Evolutionary conservation across 352 stramenopile genomes (phyloP).

Genomic region (Globisporangium nunn): DNA sequence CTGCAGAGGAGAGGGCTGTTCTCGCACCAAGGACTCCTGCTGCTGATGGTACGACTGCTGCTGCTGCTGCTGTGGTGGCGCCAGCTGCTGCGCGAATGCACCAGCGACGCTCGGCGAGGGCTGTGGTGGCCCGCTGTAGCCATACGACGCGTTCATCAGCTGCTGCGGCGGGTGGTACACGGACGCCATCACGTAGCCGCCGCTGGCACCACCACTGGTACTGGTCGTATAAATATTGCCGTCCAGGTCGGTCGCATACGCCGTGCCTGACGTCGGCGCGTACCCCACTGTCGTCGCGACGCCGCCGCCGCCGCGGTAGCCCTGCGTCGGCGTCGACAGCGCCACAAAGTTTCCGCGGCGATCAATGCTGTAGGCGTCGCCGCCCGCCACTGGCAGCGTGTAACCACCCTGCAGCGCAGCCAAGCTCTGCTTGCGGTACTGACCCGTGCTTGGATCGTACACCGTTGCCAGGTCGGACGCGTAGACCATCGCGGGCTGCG

Average conservation of each 20-base stretch:
- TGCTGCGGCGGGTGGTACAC: conserved; percentile 17
- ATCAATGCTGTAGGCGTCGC: conserved; percentile 32
- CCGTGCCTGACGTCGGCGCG: neutral
- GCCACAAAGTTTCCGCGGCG: conserved; percentile 35
- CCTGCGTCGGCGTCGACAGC: conserved; percentile 18
- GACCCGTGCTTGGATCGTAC: conserved; percentile 44
- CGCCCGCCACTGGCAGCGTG: conserved; percentile 10
- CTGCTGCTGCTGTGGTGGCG: conserved; percentile 21
- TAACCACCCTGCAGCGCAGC: conserved; percentile 16
- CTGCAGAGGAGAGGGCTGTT: conserved; percentile 4
- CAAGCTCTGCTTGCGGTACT: conserved; percentile 37
- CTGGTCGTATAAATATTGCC: conserved; percentile 35
- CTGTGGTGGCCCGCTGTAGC: conserved; percentile 10
- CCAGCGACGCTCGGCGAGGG: conserved; percentile 18
- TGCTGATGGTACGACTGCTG: conserved; percentile 20
- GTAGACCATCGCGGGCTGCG: conserved; percentile 31
- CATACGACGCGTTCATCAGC: conserved; percentile 14
- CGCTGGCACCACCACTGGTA: conserved; percentile 9
- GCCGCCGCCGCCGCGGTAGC: neutral
- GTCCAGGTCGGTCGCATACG: conserved; percentile 30
- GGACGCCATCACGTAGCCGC: conserved; percentile 21
- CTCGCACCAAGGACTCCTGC: conserved; percentile 18
- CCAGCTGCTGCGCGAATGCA: conserved; percentile 34
- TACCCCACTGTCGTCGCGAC: neutral
- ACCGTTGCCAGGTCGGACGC: conserved; percentile 28